A percentile compares a stretch with the other conserved stretches of the same genome.
These are phyloP conservation scores for Eragrostis tef DNA, from an alignment of 202 grass and related monocot species.

Conservation along the genomic window DNA sequence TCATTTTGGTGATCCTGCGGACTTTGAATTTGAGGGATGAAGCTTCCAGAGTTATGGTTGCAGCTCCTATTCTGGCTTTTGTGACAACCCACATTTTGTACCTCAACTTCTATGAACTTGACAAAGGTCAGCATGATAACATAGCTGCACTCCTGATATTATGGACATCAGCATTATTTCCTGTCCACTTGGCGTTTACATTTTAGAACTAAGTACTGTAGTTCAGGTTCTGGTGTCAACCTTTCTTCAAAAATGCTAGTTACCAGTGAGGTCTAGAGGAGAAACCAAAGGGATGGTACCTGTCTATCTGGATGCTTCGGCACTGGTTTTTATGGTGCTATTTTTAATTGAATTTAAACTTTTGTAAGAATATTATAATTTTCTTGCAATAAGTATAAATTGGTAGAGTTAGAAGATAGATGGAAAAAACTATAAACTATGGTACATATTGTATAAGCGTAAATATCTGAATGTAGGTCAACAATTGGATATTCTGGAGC, in stretches of 20 bases:
- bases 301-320: background rate
- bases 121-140: constrained; percentile 54
- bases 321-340: background rate
- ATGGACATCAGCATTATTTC: background rate
- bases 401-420: background rate
- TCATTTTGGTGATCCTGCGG: constrained; percentile 73
- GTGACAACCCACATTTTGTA: constrained; percentile 90
- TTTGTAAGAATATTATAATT: background rate
- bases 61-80: constrained; percentile 87
- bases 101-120: constrained; percentile 86
- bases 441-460: background rate
- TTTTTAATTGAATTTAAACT: background rate
- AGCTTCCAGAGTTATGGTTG: constrained; percentile 91
- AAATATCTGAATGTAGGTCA: background rate
- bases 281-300: background rate
- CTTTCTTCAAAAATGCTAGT: background rate
- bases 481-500: background rate
- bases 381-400: background rate
- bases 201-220: background rate
- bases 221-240: background rate
- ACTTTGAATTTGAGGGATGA: constrained; percentile 70
- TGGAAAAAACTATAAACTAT: background rate
- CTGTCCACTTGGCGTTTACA: background rate
- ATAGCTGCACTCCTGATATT: background rate
- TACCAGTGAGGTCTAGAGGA: background rate